Evolutionary conservation across 805 yeast species (phyloP).

Genomic region (Pichia pseudocactophila): DNA sequence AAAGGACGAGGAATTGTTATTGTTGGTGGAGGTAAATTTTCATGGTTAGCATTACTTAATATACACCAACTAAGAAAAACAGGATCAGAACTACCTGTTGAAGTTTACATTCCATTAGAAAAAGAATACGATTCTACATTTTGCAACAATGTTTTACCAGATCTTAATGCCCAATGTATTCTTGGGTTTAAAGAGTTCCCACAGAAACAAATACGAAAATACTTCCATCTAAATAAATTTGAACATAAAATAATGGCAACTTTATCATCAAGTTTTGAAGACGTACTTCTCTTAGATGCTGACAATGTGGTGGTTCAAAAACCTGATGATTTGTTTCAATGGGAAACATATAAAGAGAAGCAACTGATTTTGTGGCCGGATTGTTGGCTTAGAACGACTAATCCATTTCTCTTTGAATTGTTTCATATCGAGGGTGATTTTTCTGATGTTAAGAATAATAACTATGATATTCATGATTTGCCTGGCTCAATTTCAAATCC

Average conservation of each 20-base stretch:
- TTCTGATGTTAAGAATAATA: slow-evolving; percentile 5
- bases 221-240: slow-evolving; percentile 33
- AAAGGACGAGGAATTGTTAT: slow-evolving; percentile 34
- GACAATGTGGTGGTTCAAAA: slow-evolving; percentile 39
- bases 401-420: slow-evolving; percentile 44
- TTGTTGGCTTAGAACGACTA: slow-evolving; percentile 60
- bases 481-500: slow-evolving; percentile 60
- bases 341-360: slow-evolving; percentile 32
- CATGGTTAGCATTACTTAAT: slow-evolving; percentile 42
- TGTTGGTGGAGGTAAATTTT: slow-evolving; percentile 45
- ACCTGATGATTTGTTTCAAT: slow-evolving; percentile 38
- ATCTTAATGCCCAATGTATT: slow-evolving; percentile 38
- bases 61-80: slow-evolving; percentile 36
- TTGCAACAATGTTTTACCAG: slow-evolving; percentile 35
- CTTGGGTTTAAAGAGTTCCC: slow-evolving; percentile 30
- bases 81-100: slow-evolving; percentile 42
- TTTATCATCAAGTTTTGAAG: slow-evolving; percentile 37
- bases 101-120: slow-evolving; percentile 37
- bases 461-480: slow-evolving; percentile 48
- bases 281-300: slow-evolving; percentile 40
- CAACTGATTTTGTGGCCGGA: slow-evolving; percentile 60
- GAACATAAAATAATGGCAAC: slow-evolving; percentile 45
- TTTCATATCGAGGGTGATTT: slow-evolving; percentile 10
- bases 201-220: slow-evolving; percentile 14
- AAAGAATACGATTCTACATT: slow-evolving; percentile 38